phyloP scores from a whole-genome alignment of 768 basidiomycete species.

The Amanita thiersii region DNA sequence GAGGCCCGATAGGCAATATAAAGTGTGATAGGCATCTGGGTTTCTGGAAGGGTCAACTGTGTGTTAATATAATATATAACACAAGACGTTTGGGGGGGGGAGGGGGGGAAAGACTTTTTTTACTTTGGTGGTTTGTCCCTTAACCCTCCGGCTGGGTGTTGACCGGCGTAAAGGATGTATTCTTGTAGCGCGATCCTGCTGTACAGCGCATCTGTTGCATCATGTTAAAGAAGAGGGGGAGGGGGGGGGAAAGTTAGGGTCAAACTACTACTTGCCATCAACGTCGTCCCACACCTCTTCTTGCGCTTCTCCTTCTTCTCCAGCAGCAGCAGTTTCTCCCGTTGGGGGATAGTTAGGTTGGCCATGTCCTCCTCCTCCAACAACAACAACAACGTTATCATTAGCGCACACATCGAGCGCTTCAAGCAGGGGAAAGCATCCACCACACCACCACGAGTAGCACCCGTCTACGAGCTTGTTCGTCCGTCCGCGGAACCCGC shows the following conservation, averaged over 20 bases:
- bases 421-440: slow-evolving; percentile 73
- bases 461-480: slow-evolving; percentile 99
- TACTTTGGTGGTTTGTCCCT: slow-evolving; percentile 96
- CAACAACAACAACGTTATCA: slow-evolving; percentile 20
- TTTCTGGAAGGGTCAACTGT: too few relatives aligned
- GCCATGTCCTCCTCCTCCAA: slow-evolving; percentile 8
- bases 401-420: slow-evolving; percentile 37
- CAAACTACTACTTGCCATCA: slow-evolving; percentile 44
- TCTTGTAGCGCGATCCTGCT: slow-evolving; percentile 73
- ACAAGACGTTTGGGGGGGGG: too few relatives aligned
- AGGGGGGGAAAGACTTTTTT: too few relatives aligned
- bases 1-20: slow-evolving; percentile 87
- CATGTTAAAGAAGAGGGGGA: too few relatives aligned
- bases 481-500: slow-evolving; percentile 88
- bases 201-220: slow-evolving; percentile 36
- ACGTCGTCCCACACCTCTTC: slow-evolving; percentile 57
- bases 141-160: slow-evolving; percentile 79
- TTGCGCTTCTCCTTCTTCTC: slow-evolving; percentile 10
- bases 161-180: slow-evolving; percentile 81
- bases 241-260: background rate
- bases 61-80: too few relatives aligned
- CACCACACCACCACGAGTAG: slow-evolving; percentile 99
- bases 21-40: slow-evolving; percentile 94
- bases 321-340: background rate
- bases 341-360: slow-evolving; percentile 8